Percentiles rank a stretch among this genome's conserved stretches.
Evolutionary conservation across 2,329 filamentous ascomycete genomes (phyloP).

Genomic region (Epichloe amarillans): DNA sequence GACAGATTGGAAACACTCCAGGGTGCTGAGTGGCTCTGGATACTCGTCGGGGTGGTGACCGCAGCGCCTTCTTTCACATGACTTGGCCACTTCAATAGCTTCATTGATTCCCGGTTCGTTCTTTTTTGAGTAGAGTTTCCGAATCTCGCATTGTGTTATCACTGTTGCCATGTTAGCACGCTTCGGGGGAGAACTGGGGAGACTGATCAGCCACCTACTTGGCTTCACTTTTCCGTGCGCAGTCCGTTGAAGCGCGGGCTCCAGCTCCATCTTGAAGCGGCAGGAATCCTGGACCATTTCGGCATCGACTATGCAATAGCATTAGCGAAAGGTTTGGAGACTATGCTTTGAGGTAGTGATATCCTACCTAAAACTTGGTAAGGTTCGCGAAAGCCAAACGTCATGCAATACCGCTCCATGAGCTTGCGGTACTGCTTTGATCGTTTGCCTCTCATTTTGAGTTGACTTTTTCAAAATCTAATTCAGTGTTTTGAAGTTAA

Average conservation of each 20-base stretch:
- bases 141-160: conserved; percentile 72
- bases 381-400: conserved; percentile 82
- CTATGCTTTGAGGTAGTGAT: conserved; percentile 10
- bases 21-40: conserved; percentile 53
- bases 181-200: background rate
- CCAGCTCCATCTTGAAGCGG: conserved; percentile 81
- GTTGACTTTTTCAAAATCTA: background rate
- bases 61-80: conserved; percentile 62
- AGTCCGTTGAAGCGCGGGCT: conserved; percentile 63
- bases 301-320: conserved; percentile 50
- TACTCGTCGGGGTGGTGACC: conserved; percentile 63
- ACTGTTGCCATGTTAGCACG: conserved; percentile 30
- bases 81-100: conserved; percentile 65
- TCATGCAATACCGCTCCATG: conserved; percentile 80
- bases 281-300: conserved; percentile 72
- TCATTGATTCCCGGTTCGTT: conserved; percentile 36
- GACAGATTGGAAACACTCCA: conserved; percentile 60
- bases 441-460: conserved; percentile 36
- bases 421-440: conserved; percentile 58
- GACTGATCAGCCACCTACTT: conserved; percentile 33
- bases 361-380: conserved; percentile 68
- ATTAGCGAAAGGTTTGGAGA: background rate
- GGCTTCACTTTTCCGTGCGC: conserved; percentile 78
- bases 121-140: conserved; percentile 57
- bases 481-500: background rate